Evolutionary conservation across 495 filamentous ascomycete genomes (phyloP).

Genomic region (Daldinia caldariorum): DNA sequence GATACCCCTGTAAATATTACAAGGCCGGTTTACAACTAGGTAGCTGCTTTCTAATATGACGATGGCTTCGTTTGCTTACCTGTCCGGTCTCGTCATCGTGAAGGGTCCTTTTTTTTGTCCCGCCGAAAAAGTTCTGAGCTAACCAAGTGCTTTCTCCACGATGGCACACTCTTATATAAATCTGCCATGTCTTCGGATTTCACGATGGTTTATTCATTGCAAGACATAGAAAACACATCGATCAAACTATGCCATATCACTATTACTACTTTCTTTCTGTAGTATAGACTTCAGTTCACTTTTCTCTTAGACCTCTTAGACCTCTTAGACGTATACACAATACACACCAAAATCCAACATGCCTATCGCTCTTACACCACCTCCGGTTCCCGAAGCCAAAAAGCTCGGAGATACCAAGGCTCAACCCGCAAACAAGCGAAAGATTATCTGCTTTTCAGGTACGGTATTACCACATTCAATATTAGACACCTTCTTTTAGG

Average conservation of each 20-base stretch:
- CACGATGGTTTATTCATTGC: conserved; percentile 12
- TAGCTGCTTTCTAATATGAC: conserved; percentile 29
- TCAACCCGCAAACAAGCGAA: conserved; percentile 48
- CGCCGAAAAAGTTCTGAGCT: neutral
- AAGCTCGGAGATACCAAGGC: conserved; percentile 36
- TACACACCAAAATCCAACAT: conserved; percentile 39
- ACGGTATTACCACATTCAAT: conserved; percentile 29
- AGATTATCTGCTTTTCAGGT: conserved; percentile 66
- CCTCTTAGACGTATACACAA: conserved; percentile 13
- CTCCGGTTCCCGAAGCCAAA: conserved; percentile 38
- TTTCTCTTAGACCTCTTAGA: conserved; percentile 9
- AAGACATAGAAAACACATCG: neutral
- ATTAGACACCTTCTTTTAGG: neutral
- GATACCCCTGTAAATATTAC: conserved; percentile 28
- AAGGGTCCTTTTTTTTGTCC: conserved; percentile 7
- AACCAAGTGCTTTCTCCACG: conserved; percentile 14
- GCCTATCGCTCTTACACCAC: conserved; percentile 48
- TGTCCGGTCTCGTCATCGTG: conserved; percentile 39
- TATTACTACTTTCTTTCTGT: neutral
- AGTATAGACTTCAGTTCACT: conserved; percentile 20
- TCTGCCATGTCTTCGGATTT: conserved; percentile 10
- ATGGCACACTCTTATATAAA: conserved; percentile 32
- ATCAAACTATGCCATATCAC: conserved; percentile 1
- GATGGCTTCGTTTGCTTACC: conserved; percentile 35
- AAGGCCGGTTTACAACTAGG: conserved; percentile 10